Conservation (phyloP, 148 eudicot genomes). For the Camellia sinensis region DNA sequence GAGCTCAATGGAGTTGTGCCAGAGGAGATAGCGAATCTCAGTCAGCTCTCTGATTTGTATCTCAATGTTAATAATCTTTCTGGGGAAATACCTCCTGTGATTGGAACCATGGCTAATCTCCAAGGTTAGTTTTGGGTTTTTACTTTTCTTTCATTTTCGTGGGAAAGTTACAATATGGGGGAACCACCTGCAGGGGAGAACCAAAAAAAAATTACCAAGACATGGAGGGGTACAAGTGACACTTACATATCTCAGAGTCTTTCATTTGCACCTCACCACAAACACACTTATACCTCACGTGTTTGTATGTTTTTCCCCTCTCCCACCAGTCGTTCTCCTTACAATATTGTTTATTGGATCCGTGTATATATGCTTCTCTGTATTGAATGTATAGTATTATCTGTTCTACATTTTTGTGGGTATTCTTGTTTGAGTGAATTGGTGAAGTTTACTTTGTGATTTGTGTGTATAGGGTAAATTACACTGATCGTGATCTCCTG, state of each 20-base stretch:
- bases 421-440: background rate
- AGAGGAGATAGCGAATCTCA: constrained; percentile 55
- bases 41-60: constrained; percentile 71
- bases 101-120: constrained; percentile 67
- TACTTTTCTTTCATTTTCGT: constrained; percentile 1
- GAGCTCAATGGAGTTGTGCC: constrained; percentile 60
- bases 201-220: too few species aligned
- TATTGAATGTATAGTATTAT: background rate
- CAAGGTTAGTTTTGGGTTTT: constrained; percentile 54
- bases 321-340: too few species aligned
- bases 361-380: background rate
- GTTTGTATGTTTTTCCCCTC: too few species aligned
- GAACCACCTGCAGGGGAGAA: too few species aligned
- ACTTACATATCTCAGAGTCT: too few species aligned
- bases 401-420: background rate
- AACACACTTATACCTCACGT: too few species aligned
- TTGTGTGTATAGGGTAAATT: background rate
- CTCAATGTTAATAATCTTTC: constrained; percentile 73
- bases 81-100: constrained; percentile 58
- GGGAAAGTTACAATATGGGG: constrained; percentile 6
- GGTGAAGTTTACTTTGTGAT: background rate
- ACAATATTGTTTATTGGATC: constrained; percentile 10
- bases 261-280: too few species aligned
- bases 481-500: too few species aligned
- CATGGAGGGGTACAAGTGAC: too few species aligned